A percentile compares a stretch with the other conserved stretches of the same genome.
phyloP scores from a whole-genome alignment of 257 asterid genomes.

The Nemophila menziesii region DNA sequence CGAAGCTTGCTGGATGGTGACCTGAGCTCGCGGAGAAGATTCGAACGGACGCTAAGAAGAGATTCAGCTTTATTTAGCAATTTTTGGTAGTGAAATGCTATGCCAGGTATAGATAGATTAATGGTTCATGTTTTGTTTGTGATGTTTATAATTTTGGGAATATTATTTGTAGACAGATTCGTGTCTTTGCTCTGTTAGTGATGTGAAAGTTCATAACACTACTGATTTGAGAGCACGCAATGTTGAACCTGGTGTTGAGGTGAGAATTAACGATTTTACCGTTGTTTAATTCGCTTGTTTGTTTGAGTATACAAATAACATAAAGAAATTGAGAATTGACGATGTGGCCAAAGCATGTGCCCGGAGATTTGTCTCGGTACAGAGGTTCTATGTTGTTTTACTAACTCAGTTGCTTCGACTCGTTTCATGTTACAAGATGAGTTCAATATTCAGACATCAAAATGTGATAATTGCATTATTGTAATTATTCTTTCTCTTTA shows the following conservation, averaged over 20 bases:
- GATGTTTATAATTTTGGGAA: slow-evolving; percentile 28
- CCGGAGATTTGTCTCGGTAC: too few relatives aligned
- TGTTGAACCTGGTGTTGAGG: slow-evolving; percentile 74
- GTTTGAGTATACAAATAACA: too few relatives aligned
- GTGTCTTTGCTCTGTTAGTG: slow-evolving; percentile 90
- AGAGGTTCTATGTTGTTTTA: slow-evolving; percentile 89
- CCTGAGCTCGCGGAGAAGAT: too few relatives aligned
- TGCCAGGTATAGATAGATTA: slow-evolving; percentile 38
- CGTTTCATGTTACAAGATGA: slow-evolving; percentile 96
- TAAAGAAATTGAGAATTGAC: too few relatives aligned
- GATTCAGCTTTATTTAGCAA: slow-evolving; percentile 94
- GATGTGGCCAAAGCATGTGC: too few relatives aligned
- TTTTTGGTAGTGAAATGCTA: slow-evolving; percentile 56
- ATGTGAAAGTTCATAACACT: slow-evolving; percentile 77
- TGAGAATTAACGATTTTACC: slow-evolving; percentile 21
- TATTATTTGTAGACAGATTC: slow-evolving; percentile 71
- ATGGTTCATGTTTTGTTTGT: slow-evolving; percentile 1
- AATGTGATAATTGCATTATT: slow-evolving; percentile 94
- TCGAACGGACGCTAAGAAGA: too few relatives aligned
- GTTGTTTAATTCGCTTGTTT: too few relatives aligned
- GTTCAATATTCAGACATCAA: slow-evolving; percentile 94
- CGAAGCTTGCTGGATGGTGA: too few relatives aligned
- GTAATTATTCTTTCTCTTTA: slow-evolving; percentile 41
- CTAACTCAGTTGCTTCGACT: slow-evolving; percentile 94
- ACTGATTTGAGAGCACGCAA: slow-evolving; percentile 83